These are phyloP conservation scores for Barnettozyma populi DNA, from an alignment of 805 yeast genomes.

Conservation along the genomic window DNA sequence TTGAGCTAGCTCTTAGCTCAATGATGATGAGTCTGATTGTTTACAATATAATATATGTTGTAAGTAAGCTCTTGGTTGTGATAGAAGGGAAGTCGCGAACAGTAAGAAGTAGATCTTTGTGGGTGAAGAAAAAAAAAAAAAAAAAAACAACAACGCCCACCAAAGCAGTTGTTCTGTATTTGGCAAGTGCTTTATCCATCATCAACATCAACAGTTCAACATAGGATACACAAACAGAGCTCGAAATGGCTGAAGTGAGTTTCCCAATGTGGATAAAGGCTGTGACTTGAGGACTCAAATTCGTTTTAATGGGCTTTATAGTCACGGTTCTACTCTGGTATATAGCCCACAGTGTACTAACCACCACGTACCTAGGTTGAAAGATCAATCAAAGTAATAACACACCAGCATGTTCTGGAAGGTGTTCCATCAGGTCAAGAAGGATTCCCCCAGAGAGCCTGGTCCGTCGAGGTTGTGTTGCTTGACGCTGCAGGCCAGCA, in stretches of 20 bases:
- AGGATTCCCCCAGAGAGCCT: conserved; percentile 89
- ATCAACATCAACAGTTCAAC: not conserved
- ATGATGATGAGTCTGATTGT: no score
- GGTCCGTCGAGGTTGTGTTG: conserved; percentile 76
- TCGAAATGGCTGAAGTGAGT: not conserved
- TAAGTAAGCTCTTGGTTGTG: no score
- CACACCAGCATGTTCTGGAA: conserved; percentile 74
- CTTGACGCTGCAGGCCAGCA: conserved; percentile 78
- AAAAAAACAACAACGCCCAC: not conserved
- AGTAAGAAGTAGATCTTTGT: no score
- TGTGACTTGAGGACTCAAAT: no score
- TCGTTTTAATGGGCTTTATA: no score
- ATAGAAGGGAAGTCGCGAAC: no score
- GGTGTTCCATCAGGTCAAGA: conserved; percentile 84
- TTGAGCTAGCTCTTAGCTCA: no score
- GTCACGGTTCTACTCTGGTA: not conserved
- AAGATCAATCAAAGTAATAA: conserved; percentile 83
- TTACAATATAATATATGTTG: no score
- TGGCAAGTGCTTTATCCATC: no score
- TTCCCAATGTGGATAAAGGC: not conserved
- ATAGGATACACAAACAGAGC: not conserved
- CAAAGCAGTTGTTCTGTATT: no score
- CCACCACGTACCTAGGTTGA: conserved; percentile 36
- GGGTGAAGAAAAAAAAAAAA: no score
- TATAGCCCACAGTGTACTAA: not conserved